phyloP scores from a whole-genome alignment of 306 rosid genomes.

The Purshia tridentata region DNA sequence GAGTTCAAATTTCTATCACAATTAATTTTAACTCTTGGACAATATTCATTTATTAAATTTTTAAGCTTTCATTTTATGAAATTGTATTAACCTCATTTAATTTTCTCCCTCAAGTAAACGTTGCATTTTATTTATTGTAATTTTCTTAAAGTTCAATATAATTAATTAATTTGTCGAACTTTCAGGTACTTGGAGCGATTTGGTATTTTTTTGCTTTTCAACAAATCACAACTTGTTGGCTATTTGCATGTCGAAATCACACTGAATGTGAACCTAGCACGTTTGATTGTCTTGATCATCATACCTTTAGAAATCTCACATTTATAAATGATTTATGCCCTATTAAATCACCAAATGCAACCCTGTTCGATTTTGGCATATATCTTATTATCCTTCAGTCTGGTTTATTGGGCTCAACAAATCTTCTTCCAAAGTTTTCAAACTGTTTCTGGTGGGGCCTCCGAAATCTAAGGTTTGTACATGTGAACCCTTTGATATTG shows the following conservation, averaged over 20 bases:
- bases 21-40: background rate
- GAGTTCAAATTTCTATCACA: background rate
- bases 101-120: too few relatives aligned
- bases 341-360: background rate
- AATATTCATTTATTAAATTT: background rate
- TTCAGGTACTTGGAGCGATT: constrained; percentile 20
- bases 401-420: background rate
- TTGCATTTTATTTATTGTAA: too few relatives aligned
- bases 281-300: constrained; percentile 1
- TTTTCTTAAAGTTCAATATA: too few relatives aligned
- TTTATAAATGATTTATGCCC: background rate
- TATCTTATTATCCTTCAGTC: constrained; percentile 31
- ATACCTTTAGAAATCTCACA: background rate
- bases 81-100: background rate
- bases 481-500: too few relatives aligned
- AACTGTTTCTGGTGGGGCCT: constrained; percentile 42
- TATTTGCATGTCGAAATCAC: background rate
- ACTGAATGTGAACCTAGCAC: background rate
- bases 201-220: constrained; percentile 30
- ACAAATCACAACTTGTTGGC: constrained; percentile 21
- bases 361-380: constrained; percentile 29
- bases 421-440: constrained; percentile 23
- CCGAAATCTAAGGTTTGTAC: constrained; percentile 36
- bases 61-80: background rate
- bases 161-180: background rate